Base-by-base conservation (phyloP, 139 green algal species). In the Nannochloris sp. region DNA sequence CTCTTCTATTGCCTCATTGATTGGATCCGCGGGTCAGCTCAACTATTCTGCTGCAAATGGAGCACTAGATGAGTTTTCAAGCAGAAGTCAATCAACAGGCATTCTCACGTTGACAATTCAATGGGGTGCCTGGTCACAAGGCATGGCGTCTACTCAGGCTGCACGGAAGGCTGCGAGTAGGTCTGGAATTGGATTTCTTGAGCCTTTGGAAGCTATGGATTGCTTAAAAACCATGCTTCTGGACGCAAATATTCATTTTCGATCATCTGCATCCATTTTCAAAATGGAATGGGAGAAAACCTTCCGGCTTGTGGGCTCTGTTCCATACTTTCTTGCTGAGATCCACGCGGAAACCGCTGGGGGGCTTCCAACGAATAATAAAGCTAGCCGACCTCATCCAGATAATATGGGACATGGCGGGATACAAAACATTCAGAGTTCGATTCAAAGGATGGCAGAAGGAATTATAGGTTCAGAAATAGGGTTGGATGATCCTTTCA, bases 41-140 rank as follows among this genome's bases (percentile, higher is more conserved):
- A 87, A 79, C 60, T 93, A 93, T 61, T 63, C 65, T 33, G 81
- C 79, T 26, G 83, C 86, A 3, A 93, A 93, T 56, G 75, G 72
- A 17, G 76, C 67, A 5, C 55, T 92, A 49, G 86, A 89, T 37
- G 69, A 46, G 12, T 36, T 55, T 4, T 67, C 79, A 37, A 23
- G 2, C 28, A 5, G 3, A 26, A 13, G 5, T 10, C 16, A 3
- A n/a, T 55, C 29, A 2, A 20, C 12, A 40, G 70, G 70, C 10
- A 5, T 63, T 10, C 40, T 29, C 8, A 3, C 26, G 14, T 57
- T 36, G 6, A 29, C 55, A 12, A 56, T 84, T 14, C 75, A 82
- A 46, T 84, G 78, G 78, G 78, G 78, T 4, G 66, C 78, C 12
- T 84, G 78, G 78, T 57, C 55, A 30, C 23, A 36, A n/a, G 88